A percentile compares a stretch with the other conserved stretches of the same genome.
Evolutionary conservation across 371 early-diverging fungal genomes (phyloP).

Genomic region (Edhazardia aedis): DNA sequence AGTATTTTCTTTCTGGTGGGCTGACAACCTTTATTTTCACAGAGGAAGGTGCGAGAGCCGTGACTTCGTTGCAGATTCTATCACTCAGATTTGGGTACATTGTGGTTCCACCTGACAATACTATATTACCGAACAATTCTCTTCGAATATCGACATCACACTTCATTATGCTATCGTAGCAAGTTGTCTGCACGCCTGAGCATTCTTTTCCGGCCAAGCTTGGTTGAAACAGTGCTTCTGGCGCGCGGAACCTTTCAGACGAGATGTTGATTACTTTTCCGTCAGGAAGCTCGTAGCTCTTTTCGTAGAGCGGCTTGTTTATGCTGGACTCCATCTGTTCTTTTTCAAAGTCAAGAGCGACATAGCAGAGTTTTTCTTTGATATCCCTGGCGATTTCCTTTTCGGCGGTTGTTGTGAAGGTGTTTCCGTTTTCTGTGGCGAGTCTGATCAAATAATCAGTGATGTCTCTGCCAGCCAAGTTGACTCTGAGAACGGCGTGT

Average conservation of each 20-base stretch:
- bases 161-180: conserved; percentile 79
- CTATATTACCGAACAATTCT: conserved; percentile 79
- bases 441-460: conserved; percentile 84
- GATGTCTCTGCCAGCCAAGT: conserved; percentile 79
- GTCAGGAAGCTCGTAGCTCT: conserved; percentile 94
- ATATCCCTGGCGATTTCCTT: conserved; percentile 98
- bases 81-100: conserved; percentile 52
- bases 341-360: conserved; percentile 85
- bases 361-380: conserved; percentile 98
- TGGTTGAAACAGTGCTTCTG: conserved; percentile 97
- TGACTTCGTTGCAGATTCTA: conserved; percentile 86
- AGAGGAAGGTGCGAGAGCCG: conserved; percentile 76
- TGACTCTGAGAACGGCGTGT: conserved; percentile 83
- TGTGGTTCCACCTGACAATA: conserved; percentile 64
- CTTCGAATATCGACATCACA: conserved; percentile 89
- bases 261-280: conserved; percentile 91
- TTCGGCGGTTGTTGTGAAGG: conserved; percentile 93
- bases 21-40: conserved; percentile 98
- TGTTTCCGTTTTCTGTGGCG: conserved; percentile 89
- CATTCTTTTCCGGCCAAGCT: conserved; percentile 66
- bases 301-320: conserved; percentile 63
- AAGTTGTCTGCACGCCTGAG: conserved; percentile 71
- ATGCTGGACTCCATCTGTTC: conserved; percentile 79
- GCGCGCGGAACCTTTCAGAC: conserved; percentile 85
- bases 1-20: conserved; percentile 98